These are phyloP conservation scores for Aquilaria agallochum DNA, from an alignment of 441 rosid genomes.

Conservation along the genomic window DNA sequence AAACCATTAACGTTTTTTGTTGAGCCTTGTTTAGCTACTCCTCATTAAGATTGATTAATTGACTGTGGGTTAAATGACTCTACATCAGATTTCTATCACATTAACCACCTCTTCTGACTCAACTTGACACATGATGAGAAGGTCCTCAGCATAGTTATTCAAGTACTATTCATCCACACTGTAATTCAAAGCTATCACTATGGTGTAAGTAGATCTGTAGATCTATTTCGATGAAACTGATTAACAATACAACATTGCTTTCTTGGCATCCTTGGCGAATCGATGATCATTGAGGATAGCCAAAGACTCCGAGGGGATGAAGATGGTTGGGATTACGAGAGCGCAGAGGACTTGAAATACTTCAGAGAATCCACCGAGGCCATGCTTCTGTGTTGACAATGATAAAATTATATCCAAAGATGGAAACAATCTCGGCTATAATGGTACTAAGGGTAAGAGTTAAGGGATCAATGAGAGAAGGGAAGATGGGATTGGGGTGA, in stretches of 20 bases:
- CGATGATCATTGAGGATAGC: slow-evolving; percentile 74
- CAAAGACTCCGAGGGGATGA: slow-evolving; percentile 68
- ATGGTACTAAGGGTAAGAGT: slow-evolving; percentile 40
- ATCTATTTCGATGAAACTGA: slow-evolving; percentile 63
- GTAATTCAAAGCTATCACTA: slow-evolving; percentile 70
- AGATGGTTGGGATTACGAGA: slow-evolving; percentile 61
- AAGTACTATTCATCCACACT: slow-evolving; percentile 83
- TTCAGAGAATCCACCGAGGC: slow-evolving; percentile 75
- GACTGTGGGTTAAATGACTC: too few species aligned
- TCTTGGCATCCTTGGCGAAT: slow-evolving; percentile 41
- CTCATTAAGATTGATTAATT: too few species aligned
- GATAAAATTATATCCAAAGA: slow-evolving; percentile 79
- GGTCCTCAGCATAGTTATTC: slow-evolving; percentile 56
- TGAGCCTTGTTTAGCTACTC: too few species aligned
- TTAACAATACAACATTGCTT: slow-evolving; percentile 78
- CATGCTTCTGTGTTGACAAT: slow-evolving; percentile 95
- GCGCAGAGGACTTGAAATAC: slow-evolving; percentile 64
- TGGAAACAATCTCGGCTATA: slow-evolving; percentile 76
- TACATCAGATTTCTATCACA: neutral
- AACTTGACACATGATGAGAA: slow-evolving; percentile 88
- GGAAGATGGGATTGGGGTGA: slow-evolving; percentile 16
- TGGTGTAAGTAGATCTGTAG: slow-evolving; percentile 84
- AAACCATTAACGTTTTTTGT: too few species aligned
- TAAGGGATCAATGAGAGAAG: slow-evolving; percentile 2
- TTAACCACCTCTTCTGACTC: slow-evolving; percentile 69